Evolutionary conservation across 176 grass and related monocot species (phyloP).

Genomic region (Aegilops longissima): DNA sequence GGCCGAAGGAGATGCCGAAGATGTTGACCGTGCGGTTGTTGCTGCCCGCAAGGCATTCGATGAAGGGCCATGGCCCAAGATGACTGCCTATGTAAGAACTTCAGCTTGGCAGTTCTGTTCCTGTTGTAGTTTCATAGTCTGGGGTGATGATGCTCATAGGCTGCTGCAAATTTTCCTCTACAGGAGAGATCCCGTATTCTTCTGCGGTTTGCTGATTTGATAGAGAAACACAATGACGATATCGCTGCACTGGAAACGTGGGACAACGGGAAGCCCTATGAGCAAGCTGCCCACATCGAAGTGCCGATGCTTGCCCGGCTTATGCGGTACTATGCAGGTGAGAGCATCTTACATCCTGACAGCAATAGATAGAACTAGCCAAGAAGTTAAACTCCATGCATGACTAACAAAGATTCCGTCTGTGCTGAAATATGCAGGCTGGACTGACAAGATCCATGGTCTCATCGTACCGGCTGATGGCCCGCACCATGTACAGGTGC

Average conservation of each 20-base stretch:
- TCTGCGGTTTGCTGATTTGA: slow-evolving; percentile 73
- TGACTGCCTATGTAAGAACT: slow-evolving; percentile 75
- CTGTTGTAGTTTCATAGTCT: neutral
- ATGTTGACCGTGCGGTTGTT: slow-evolving; percentile 50
- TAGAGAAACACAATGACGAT: slow-evolving; percentile 95
- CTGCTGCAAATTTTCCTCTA: neutral
- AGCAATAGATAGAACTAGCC: neutral
- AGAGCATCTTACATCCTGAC: neutral
- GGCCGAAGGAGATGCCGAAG: slow-evolving; percentile 68
- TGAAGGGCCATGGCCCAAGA: slow-evolving; percentile 88
- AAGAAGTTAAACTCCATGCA: neutral
- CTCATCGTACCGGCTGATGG: slow-evolving; percentile 87
- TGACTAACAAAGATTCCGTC: neutral
- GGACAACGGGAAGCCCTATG: slow-evolving; percentile 95
- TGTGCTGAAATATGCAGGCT: slow-evolving; percentile 41
- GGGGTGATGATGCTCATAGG: slow-evolving; percentile 14
- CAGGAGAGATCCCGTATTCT: slow-evolving; percentile 89
- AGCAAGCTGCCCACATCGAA: slow-evolving; percentile 65
- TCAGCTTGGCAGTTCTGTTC: neutral
- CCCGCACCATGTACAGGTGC: slow-evolving; percentile 85
- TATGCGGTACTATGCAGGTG: slow-evolving; percentile 93
- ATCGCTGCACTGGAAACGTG: slow-evolving; percentile 92
- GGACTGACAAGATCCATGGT: slow-evolving; percentile 95
- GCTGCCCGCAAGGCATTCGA: slow-evolving; percentile 93
- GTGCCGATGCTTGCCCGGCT: slow-evolving; percentile 83